Base-by-base conservation (phyloP, 352 stramenopile genomes). In the Globisporangium paroecandrum region DNA sequence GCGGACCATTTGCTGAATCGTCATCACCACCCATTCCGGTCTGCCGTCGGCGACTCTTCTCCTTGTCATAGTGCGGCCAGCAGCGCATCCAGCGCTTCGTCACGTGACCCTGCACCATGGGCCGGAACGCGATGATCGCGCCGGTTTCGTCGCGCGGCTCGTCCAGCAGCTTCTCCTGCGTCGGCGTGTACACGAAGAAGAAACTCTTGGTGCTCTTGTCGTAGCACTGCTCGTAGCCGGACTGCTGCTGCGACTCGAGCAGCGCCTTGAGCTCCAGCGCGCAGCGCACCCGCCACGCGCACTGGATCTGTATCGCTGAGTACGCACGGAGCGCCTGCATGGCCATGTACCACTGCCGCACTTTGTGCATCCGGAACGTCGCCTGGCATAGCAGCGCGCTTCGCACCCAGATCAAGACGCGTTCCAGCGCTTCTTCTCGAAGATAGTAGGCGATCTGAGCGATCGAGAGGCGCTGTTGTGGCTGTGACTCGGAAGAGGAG, bases 381-480 rank as follows among this genome's bases (percentile, higher is more conserved):
- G 85, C 69, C 62, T 95, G 87, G 36, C 62, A 76, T 27, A 87
- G 20, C 3, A 88, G 57, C 25, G 75, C 77, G 5, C 76, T 77
- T 27, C 78, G 77, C 38, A 89, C 77, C 75, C 80, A 90, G 0
- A 43, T 58, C 24, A 95, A 65, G 51, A 88, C 78, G 36, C 77
- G 77, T 66, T 93, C 87, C 0, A 95, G 66, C 0, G 57, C 83
- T 54, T 74, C 64, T 63, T 85, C 75, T n/a, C 87, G 85, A 0
- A 95, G 66, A 63, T 85, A 94, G 0, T 85, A 69, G 46, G 87
- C 85, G n/a, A 81, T 62, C 67, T 95, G 87, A 3, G 77, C 83
- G 22, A 75, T 55, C 7, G 85, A 89, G 15, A 94, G 79, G 1
- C 65, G 8, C 25, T 59, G 54, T 9, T 25, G 54, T 8, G 15